Base-by-base conservation (phyloP, 306 rosid genomes). In the Adenanthera pavonina region DNA sequence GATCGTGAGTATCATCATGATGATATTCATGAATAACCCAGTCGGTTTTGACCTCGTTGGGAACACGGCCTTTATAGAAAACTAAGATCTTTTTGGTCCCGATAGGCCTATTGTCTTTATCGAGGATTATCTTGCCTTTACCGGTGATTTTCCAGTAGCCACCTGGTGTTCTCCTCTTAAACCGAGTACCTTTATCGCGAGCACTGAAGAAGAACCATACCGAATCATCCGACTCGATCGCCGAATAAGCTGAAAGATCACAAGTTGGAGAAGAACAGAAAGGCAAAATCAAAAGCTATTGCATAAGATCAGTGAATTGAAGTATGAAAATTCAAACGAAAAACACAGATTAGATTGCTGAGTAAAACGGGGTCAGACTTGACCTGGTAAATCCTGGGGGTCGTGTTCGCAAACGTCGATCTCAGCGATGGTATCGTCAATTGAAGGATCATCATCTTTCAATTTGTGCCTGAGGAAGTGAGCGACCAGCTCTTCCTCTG, bases 81-180 rank as follows among this genome's bases (percentile, higher is more conserved):
- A 89, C 94, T 61, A 94, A 65, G 8, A 86, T 90, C 84, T 84
- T 91, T 89, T 90, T 94, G 3, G 71, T 81, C 2, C 92, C 98
- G 78, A 92, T 87, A 33, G 84, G 65, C 0, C 3, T 38, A 33
- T 48, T 70, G 11, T 74, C 81, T 7, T 40, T 61, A 1, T 2
- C 71, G 80, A 4, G 85, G 48, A 92, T 75, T 0, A 4, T 4
- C 7, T 89, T 52, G 2, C 87, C 92, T 3, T 7, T 57, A 1
- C 97, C 91, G 2, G 96, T 92, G 69, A 53, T 40, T 78, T 94
- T 91, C 98, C 98, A 94, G 56, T 0, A 92, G 2, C 98, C 98
- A 11, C 0, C 0, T 2, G 8, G 2, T 0, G 98, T 90, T 47
- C 78, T 3, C 84, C 97, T 77, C 35, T 86, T 85, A 15, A 19